A percentile compares a stretch with the other conserved stretches of the same genome.
These are phyloP conservation scores for Ceratobasidium sp. DNA, from an alignment of 1,284 basidiomycete genomes.

Conservation along the genomic window DNA sequence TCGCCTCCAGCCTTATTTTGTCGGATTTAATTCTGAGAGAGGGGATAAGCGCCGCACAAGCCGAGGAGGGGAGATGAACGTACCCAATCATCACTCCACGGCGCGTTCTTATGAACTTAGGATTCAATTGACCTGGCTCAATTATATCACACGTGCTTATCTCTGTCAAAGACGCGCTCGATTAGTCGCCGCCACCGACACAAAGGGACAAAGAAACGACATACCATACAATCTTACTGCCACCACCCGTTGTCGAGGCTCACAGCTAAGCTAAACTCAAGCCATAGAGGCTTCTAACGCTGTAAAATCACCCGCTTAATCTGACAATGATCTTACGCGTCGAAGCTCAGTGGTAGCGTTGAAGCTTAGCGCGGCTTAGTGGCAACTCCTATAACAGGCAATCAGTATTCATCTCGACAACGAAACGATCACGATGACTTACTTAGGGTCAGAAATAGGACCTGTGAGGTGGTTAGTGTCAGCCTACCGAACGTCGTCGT, in stretches of 20 bases:
- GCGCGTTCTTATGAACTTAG: background rate
- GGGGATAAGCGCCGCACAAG: background rate
- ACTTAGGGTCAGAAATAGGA: slow-evolving; percentile 5
- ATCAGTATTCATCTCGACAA: background rate
- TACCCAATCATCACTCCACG: background rate
- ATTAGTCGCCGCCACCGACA: background rate
- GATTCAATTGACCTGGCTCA: background rate
- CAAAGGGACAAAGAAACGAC: slow-evolving; percentile 1
- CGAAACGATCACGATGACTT: background rate
- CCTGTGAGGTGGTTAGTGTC: background rate
- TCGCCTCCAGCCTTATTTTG: background rate
- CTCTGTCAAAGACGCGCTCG: background rate
- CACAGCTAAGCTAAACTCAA: background rate
- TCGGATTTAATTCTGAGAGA: background rate
- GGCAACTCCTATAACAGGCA: slow-evolving; percentile 9
- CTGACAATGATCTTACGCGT: slow-evolving; percentile 12
- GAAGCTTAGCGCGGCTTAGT: background rate
- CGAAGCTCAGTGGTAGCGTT: background rate
- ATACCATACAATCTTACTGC: slow-evolving; percentile 15
- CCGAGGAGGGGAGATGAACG: background rate
- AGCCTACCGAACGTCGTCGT: background rate
- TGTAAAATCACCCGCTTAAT: too few relatives aligned
- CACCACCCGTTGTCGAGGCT: background rate
- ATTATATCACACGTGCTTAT: background rate
- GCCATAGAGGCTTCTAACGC: background rate